Evolutionary conservation across 495 filamentous ascomycete species (phyloP), one percentile per base, ranked within the genome.

Genomic region (Penicillium cataractarum): DNA sequence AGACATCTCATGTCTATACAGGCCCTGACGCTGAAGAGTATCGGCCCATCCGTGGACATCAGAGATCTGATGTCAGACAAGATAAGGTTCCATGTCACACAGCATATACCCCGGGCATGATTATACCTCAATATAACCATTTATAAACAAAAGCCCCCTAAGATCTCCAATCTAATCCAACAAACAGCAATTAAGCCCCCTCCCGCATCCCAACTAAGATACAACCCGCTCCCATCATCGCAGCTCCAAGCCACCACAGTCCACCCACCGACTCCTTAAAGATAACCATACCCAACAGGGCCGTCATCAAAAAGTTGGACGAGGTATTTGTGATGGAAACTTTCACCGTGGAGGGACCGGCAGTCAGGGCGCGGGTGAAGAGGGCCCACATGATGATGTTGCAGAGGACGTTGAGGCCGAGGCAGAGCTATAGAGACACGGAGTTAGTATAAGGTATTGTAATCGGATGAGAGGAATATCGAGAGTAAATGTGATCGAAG

Each of bases 371-470:
- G n/a, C 87, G 84, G 2, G 87, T 90, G 77, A 86, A 86, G 55
- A 98, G 84, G 0, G 90, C 86, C 94, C 94, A 98, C 94, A 97
- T 98, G 27, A 96, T 85, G 57, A 88, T 87, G 65, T 97, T 97
- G 82, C 96, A 97, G 40, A 88, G 72, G 37, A 97, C 83, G 71
- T 97, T 97, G 19, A 97, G 84, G 26, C 78, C 87, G 71, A 99
- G 96, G 79, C 94, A 97, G 27, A 85, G 73, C 93, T 97, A 37
- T 54, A 13, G 13, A 42, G 12, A 58, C 42, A 26, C 17, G 57
- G 44, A 27, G 33, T 58, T 58, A 58, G 57, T 71, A 60, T 21
- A 50, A 1, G 19, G 50, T 31, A 24, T 29, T 27, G 49, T n/a
- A 10, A 22, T 31, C 4, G 22, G 49, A 2, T 7, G 17, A 4